Evolutionary conservation across 192 early-diverging fungal genomes (phyloP), one percentile per base, ranked within the genome.

Genomic region (Podochytrium sp.): DNA sequence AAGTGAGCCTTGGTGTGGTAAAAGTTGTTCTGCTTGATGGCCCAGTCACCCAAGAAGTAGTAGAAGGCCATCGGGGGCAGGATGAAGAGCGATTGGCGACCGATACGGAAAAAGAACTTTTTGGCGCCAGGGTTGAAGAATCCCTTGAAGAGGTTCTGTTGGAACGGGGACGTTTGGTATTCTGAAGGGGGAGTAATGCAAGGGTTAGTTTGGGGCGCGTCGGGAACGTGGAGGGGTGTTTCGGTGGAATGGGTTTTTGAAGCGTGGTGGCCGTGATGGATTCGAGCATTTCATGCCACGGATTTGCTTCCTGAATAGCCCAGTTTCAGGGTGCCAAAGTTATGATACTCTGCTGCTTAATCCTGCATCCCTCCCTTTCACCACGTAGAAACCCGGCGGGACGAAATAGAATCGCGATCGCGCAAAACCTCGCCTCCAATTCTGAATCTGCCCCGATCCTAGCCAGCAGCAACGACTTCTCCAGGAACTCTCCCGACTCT

Each of bases 111-210:
- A 30, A 62, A 37, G 41, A 76, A 74, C 55, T 80, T 77, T 62
- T 60, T 53, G 20, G 71, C 68, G 12, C 84, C 84, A 27, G 81
- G 78, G 62, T 65, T 77, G 71, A 82, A 79, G 75, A 83, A 78
- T 18, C 85, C 85, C 65, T 82, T 82, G 67, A 82, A 83, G 51
- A 81, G 61, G 64, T 80, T 81, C 30, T 73, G 61, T 58, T 86
- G 82, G 77, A 81, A 84, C n/a, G 85, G 85, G 38, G 75, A 77
- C 59, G 82, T 52, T 32, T 78, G 80, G 58, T 86, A 81, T 53
- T 83, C 81, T 69, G 66, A 10, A 12, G 33, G 33, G 42, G 38
- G 43, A n/a, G n/a, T n/a, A 27, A 27, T 14, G 18, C 14, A 18
- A 38, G 38, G 38, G n/a, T 65, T 29, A 47, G 63, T 27, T 10